These are phyloP conservation scores for Termitomyces sp. DNA, from an alignment of 768 basidiomycete species.

Conservation along the genomic window DNA sequence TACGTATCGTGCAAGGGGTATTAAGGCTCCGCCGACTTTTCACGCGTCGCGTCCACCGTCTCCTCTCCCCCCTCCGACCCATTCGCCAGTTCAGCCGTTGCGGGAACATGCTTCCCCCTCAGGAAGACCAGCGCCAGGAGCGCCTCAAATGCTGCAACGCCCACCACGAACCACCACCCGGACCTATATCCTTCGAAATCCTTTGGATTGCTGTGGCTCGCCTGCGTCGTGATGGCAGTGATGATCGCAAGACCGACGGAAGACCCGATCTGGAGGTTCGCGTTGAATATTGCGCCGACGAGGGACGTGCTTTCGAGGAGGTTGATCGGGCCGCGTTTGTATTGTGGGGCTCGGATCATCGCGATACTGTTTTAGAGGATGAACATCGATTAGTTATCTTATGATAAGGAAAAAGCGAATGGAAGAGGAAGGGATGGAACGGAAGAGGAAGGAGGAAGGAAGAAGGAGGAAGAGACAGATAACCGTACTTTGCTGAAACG, in stretches of 20 bases:
- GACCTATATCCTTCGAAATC: conserved; percentile 12
- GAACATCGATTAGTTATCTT: not conserved
- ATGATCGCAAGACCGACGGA: conserved; percentile 42
- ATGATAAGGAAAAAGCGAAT: not conserved
- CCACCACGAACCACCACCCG: conserved; percentile 15
- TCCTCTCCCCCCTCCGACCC: too few species aligned
- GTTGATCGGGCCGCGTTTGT: conserved; percentile 41
- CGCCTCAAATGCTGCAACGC: conserved; percentile 11
- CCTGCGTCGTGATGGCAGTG: conserved; percentile 25
- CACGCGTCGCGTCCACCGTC: too few species aligned
- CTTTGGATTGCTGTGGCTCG: conserved; percentile 15
- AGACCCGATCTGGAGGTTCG: conserved; percentile 47
- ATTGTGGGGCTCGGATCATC: conserved; percentile 39
- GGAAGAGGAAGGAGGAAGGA: too few species aligned
- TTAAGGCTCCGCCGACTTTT: too few species aligned
- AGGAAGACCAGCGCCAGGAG: conserved; percentile 5
- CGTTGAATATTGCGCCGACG: conserved; percentile 52
- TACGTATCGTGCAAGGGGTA: too few species aligned
- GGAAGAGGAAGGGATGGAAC: too few species aligned
- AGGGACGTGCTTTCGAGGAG: conserved; percentile 15
- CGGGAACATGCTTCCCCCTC: not conserved
- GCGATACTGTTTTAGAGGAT: conserved; percentile 32
- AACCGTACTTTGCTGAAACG: conserved; percentile 46
- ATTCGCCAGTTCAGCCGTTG: not conserved
- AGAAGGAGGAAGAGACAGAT: too few species aligned